A percentile compares a stretch with the other conserved stretches of the same genome.
These are phyloP conservation scores for Cicer judaicum DNA, from an alignment of 306 rosid species.

Conservation along the genomic window DNA sequence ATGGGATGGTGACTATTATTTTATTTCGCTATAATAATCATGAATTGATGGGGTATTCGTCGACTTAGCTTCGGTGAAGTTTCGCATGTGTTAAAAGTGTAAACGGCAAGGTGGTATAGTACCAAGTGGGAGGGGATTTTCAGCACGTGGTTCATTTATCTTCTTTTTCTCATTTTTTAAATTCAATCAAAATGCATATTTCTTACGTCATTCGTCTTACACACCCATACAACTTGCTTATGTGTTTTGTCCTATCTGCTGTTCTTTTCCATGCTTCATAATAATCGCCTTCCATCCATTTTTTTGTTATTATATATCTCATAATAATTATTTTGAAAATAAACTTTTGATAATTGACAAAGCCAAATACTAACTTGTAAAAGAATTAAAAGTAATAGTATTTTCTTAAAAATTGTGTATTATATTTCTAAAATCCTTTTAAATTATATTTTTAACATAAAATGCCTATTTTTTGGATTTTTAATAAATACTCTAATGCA, in stretches of 20 bases:
- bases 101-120: constrained; percentile 36
- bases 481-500: no score
- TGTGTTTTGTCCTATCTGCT: constrained; percentile 43
- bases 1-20: background rate
- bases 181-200: background rate
- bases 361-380: no score
- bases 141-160: constrained; percentile 57
- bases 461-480: no score
- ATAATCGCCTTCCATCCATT: no score
- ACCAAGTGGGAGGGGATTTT: constrained; percentile 43
- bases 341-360: no score
- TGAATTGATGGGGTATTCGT: constrained; percentile 23
- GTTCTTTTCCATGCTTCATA: background rate
- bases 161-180: background rate
- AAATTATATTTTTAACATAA: no score
- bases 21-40: background rate
- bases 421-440: no score
- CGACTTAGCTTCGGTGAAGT: constrained; percentile 52
- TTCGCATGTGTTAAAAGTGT: constrained; percentile 54
- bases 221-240: constrained; percentile 36
- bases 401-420: no score
- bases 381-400: no score
- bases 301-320: no score
- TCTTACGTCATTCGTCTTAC: constrained; percentile 51
- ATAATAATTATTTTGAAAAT: no score